Evolutionary conservation across 352 stramenopile species (phyloP).

Genomic region (Pseudoperonospora humuli): DNA sequence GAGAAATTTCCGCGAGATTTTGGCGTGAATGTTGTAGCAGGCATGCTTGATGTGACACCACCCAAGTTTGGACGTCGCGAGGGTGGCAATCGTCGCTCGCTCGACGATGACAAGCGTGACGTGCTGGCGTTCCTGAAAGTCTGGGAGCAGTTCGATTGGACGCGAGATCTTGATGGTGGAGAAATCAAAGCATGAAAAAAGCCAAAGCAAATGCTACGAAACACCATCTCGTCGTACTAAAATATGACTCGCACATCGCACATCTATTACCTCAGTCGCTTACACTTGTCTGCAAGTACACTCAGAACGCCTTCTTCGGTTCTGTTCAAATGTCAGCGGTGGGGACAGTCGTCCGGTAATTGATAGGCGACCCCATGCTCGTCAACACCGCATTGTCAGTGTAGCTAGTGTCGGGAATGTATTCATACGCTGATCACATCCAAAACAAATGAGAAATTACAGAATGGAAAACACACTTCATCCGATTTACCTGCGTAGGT

Average conservation of each 20-base stretch:
- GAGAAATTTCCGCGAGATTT: slow-evolving; percentile 68
- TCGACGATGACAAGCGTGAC: slow-evolving; percentile 55
- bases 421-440: slow-evolving; percentile 55
- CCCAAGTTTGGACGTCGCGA: slow-evolving; percentile 52
- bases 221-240: slow-evolving; percentile 2
- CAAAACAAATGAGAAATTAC: neutral
- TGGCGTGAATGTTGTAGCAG: slow-evolving; percentile 66
- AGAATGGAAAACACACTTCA: neutral
- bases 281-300: slow-evolving; percentile 9
- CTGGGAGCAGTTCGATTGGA: slow-evolving; percentile 75
- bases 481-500: slow-evolving; percentile 61
- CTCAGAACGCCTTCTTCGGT: slow-evolving; percentile 2
- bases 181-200: slow-evolving; percentile 30
- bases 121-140: slow-evolving; percentile 54
- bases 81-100: slow-evolving; percentile 20
- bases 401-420: slow-evolving; percentile 61
- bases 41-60: slow-evolving; percentile 64
- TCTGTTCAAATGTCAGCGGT: slow-evolving; percentile 60
- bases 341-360: slow-evolving; percentile 48
- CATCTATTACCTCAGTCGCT: neutral
- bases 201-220: slow-evolving; percentile 1
- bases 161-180: slow-evolving; percentile 56
- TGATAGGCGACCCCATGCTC: slow-evolving; percentile 40
- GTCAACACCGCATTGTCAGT: slow-evolving; percentile 33
- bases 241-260: too few relatives aligned